phyloP scores from a whole-genome alignment of 2,329 filamentous ascomycete species.

The Pseudogymnoascus sp. region DNA sequence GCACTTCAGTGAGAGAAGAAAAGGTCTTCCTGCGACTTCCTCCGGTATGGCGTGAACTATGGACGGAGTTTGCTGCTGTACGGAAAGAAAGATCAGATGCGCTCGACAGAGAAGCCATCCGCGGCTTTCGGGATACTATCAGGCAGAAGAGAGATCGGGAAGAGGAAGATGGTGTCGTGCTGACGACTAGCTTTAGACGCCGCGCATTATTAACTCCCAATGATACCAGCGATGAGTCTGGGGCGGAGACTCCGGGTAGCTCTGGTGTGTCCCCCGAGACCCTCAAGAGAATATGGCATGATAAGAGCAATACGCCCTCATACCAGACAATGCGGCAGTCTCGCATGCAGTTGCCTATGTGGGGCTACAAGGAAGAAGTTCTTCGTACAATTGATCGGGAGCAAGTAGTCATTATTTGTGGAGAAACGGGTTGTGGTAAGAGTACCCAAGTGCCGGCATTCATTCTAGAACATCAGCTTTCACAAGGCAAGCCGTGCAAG shows the following conservation, averaged over 20 bases:
- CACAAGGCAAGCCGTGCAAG: conserved; percentile 72
- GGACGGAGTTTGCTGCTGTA: conserved; percentile 64
- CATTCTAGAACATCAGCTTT: conserved; percentile 80
- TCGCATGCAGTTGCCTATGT: conserved; percentile 81
- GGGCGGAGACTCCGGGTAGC: conserved; percentile 27
- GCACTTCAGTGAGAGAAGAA: conserved; percentile 71
- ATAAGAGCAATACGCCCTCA: conserved; percentile 46
- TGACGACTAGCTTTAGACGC: conserved; percentile 68
- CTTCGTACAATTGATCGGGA: conserved; percentile 67
- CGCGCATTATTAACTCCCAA: conserved; percentile 39
- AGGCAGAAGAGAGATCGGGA: conserved; percentile 60
- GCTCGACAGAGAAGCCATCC: conserved; percentile 59
- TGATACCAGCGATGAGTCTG: conserved; percentile 40
- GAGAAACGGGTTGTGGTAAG: conserved; percentile 94
- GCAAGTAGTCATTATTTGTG: conserved; percentile 87
- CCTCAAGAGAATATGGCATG: conserved; percentile 50
- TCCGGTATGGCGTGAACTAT: conserved; percentile 74
- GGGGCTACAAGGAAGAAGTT: conserved; percentile 71
- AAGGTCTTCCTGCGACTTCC: conserved; percentile 75
- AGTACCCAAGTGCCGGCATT: conserved; percentile 96
- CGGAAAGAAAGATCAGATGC: conserved; percentile 64
- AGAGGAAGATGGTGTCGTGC: conserved; percentile 63
- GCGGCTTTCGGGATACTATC: conserved; percentile 61
- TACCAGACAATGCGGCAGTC: conserved; percentile 74
- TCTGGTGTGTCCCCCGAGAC: conserved; percentile 25